phyloP scores from a whole-genome alignment of 257 asterid genomes.

The Perilla frutescens region DNA sequence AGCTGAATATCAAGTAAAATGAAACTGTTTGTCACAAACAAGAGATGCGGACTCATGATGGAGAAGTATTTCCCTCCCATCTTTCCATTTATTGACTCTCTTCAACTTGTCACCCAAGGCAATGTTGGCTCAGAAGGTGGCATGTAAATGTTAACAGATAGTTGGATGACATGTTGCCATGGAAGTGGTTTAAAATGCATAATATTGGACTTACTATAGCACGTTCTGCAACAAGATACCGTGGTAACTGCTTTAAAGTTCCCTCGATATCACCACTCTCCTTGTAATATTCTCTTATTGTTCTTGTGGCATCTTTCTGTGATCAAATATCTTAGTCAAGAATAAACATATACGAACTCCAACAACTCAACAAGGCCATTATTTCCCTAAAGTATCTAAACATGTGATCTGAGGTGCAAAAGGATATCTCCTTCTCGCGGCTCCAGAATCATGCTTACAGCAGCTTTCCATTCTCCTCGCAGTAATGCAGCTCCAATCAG shows the following conservation, averaged over 20 bases:
- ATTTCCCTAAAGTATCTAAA: slow-evolving; percentile 28
- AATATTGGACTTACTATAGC: slow-evolving; percentile 68
- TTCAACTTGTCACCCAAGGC: slow-evolving; percentile 15
- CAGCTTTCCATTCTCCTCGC: slow-evolving; percentile 95
- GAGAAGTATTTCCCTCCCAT: slow-evolving; percentile 12
- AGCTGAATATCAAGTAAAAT: slow-evolving; percentile 55
- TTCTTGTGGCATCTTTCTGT: slow-evolving; percentile 75
- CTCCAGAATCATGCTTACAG: slow-evolving; percentile 81
- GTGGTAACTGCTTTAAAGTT: slow-evolving; percentile 86
- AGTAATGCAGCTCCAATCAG: slow-evolving; percentile 85
- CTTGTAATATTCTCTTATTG: slow-evolving; percentile 75
- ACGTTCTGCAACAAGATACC: slow-evolving; percentile 87
- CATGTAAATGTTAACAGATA: not conserved
- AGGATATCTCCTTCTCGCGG: slow-evolving; percentile 99
- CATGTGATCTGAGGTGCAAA: slow-evolving; percentile 30
- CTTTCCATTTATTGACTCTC: slow-evolving; percentile 3
- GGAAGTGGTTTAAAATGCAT: slow-evolving; percentile 12
- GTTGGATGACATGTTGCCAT: slow-evolving; percentile 17
- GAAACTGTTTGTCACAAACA: slow-evolving; percentile 33
- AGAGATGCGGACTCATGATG: slow-evolving; percentile 12
- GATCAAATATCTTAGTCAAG: slow-evolving; percentile 56
- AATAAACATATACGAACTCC: slow-evolving; percentile 33
- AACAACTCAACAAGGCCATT: slow-evolving; percentile 22
- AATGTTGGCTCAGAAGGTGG: slow-evolving; percentile 22
- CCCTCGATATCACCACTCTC: slow-evolving; percentile 85